A percentile compares a stretch with the other conserved stretches of the same genome.
Conservation (phyloP, 106 monocot species). For the Dendrobium officinale region DNA sequence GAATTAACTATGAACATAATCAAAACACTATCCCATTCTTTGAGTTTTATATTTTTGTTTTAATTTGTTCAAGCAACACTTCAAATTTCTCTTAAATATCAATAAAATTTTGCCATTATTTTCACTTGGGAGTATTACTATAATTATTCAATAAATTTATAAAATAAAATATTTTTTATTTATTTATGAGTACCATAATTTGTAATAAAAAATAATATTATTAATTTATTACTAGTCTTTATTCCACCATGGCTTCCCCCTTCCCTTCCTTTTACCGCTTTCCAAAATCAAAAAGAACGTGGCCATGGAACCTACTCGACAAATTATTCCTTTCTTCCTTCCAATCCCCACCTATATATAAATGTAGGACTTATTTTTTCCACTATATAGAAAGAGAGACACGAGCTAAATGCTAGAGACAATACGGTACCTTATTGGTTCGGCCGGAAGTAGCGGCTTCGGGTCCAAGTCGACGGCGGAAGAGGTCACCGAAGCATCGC, state of each 20-base stretch:
- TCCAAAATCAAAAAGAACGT: not conserved
- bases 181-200: no score
- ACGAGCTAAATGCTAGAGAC: slow-evolving; percentile 44
- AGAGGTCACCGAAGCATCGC: slow-evolving; percentile 40
- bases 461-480: slow-evolving; percentile 77
- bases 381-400: not conserved
- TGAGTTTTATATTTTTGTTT: no score
- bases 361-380: not conserved
- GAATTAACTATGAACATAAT: no score
- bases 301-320: not conserved
- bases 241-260: not conserved
- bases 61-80: no score
- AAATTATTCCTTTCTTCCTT: not conserved
- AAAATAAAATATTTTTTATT: no score
- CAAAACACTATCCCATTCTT: no score
- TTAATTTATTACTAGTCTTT: no score
- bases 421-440: slow-evolving; percentile 63
- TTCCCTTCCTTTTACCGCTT: not conserved
- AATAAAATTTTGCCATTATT: no score
- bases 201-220: no score
- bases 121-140: no score
- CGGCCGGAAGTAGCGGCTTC: slow-evolving; percentile 53
- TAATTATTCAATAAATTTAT: no score
- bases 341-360: not conserved
- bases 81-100: no score